A percentile compares a stretch with the other conserved stretches of the same genome.
Conservation (phyloP, 331 rosid species). For the Malus hybrid region DNA sequence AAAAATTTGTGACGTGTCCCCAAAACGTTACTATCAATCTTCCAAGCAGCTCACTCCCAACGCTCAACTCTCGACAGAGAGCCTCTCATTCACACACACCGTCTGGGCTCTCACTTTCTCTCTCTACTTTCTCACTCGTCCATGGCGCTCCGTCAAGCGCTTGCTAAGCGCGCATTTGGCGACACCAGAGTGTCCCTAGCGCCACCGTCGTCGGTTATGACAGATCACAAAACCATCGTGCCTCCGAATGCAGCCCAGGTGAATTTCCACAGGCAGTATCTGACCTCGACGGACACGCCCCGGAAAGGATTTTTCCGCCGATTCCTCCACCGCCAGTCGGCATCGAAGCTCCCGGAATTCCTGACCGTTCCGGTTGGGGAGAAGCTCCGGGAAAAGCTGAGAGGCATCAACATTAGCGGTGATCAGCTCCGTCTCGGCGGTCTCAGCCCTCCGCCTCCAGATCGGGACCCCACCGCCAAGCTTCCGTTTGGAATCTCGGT, state of each 20-base stretch:
- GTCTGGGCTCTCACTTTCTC: neutral
- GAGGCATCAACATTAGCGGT: constrained; percentile 21
- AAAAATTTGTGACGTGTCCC: neutral
- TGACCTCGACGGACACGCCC: constrained; percentile 21
- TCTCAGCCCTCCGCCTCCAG: constrained; percentile 20
- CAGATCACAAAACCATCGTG: neutral
- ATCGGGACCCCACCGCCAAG: neutral
- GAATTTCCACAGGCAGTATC: constrained; percentile 31
- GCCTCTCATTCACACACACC: neutral
- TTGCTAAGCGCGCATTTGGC: constrained; percentile 27
- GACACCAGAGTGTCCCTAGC: constrained; percentile 14
- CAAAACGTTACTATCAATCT: neutral
- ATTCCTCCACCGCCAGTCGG: constrained; percentile 19
- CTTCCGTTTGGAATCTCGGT: constrained; percentile 27
- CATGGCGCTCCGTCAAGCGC: constrained; percentile 59
- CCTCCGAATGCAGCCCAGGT: constrained; percentile 20
- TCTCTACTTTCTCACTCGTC: neutral
- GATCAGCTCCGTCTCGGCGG: constrained; percentile 20
- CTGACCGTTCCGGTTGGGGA: constrained; percentile 48
- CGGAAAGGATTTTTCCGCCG: constrained; percentile 35
- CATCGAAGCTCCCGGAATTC: constrained; percentile 40
- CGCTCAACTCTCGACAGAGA: constrained; percentile 1
- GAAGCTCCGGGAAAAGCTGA: constrained; percentile 56
- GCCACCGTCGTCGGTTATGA: neutral
- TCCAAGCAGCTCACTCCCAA: neutral